Conservation (phyloP, 139 green algal species). For the Chlorella sp. region DNA sequence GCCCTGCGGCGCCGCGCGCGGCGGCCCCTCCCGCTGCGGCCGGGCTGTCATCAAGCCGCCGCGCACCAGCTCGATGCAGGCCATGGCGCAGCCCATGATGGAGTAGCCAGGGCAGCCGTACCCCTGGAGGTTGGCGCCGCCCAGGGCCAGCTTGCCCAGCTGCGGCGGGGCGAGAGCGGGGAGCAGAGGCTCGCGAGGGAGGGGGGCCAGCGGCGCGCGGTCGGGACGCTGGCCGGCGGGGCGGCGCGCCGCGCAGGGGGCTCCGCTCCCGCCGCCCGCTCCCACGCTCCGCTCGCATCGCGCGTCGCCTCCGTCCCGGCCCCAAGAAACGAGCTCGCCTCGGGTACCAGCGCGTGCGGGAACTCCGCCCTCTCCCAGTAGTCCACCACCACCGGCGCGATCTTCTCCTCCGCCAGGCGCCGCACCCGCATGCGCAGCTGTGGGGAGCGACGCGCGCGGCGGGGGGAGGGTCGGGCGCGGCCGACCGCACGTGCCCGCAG, state of each 20-base stretch:
- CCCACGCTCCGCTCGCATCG: no score
- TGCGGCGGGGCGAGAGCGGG: not conserved
- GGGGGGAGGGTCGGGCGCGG: no score
- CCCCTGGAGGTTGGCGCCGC: constrained; percentile 74
- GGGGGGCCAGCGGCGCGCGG: not conserved
- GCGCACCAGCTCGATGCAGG: constrained; percentile 73
- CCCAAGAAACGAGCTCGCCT: no score
- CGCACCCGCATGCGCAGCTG: no score
- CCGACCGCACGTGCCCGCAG: no score
- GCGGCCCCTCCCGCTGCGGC: not conserved
- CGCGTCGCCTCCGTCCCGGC: no score
- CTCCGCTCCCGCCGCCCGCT: not conserved
- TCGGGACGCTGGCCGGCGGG: not conserved
- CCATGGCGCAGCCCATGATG: constrained; percentile 59
- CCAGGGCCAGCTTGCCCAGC: constrained; percentile 74
- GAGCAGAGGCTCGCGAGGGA: not conserved
- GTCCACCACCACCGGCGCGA: constrained; percentile 84
- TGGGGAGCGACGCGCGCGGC: no score
- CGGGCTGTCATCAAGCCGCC: not conserved
- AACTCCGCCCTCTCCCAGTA: constrained; percentile 95
- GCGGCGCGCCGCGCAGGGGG: not conserved
- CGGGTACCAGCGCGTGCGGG: constrained; percentile 76
- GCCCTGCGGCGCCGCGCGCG: not conserved
- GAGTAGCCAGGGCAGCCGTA: constrained; percentile 77
- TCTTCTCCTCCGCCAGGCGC: constrained; percentile 70